Evolutionary conservation across 352 stramenopile species (phyloP).

Genomic region (Thraustotheca clavata): DNA sequence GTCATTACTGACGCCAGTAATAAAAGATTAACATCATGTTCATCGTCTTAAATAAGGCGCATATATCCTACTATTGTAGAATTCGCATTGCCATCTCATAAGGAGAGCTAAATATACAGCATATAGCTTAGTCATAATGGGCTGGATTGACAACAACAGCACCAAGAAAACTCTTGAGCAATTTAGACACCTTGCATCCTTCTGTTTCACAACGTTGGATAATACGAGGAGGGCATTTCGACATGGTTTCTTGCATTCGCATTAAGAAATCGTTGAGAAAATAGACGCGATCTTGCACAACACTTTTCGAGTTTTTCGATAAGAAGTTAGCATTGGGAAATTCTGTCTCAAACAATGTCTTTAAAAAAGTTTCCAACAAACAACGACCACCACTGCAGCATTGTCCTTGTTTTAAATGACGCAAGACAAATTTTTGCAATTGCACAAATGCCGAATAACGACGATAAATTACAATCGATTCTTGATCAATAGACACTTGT

Average conservation of each 20-base stretch:
- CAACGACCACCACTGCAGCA: conserved; percentile 64
- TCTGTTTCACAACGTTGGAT: conserved; percentile 68
- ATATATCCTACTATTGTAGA: neutral
- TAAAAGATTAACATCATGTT: no score
- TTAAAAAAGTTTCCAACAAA: conserved; percentile 56
- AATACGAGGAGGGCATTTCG: conserved; percentile 66
- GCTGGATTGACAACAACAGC: conserved; percentile 16
- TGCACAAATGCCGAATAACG: conserved; percentile 81
- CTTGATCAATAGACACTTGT: conserved; percentile 45
- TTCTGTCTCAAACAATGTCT: conserved; percentile 65
- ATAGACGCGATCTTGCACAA: conserved; percentile 65
- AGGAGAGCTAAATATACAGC: conserved; percentile 1
- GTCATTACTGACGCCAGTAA: no score
- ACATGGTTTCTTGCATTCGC: conserved; percentile 60
- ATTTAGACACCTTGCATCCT: conserved; percentile 73
- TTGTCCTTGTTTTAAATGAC: conserved; percentile 52
- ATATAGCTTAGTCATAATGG: neutral
- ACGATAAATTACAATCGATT: conserved; percentile 63
- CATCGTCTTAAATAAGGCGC: neutral
- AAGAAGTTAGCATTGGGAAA: conserved; percentile 65
- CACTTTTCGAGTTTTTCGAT: conserved; percentile 72
- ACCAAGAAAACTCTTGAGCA: conserved; percentile 73
- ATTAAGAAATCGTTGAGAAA: conserved; percentile 79
- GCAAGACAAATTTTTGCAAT: conserved; percentile 60
- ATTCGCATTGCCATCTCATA: neutral